Evolutionary conservation across 192 early-diverging fungal species (phyloP).

Genomic region (Globomyces pollinis-pini): DNA sequence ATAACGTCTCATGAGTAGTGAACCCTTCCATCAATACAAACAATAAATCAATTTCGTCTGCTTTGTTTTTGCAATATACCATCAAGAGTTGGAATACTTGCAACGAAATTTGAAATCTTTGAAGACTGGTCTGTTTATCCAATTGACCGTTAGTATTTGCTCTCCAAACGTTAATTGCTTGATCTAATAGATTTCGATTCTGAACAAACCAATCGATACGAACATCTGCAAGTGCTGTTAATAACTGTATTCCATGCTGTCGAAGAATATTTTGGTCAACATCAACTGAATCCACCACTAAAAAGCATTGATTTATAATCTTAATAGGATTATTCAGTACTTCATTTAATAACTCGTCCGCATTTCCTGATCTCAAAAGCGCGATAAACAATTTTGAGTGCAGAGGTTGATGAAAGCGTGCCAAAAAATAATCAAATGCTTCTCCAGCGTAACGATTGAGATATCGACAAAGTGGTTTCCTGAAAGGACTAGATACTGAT

Average conservation of each 20-base stretch:
- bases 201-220: conserved; percentile 34
- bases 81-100: conserved; percentile 57
- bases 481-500: conserved; percentile 86
- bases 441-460: conserved; percentile 84
- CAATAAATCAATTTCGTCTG: conserved; percentile 58
- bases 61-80: conserved; percentile 49
- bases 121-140: background rate
- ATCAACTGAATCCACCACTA: conserved; percentile 6
- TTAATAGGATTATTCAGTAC: conserved; percentile 15
- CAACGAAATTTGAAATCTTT: background rate
- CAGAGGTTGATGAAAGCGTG: conserved; percentile 34
- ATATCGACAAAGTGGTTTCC: conserved; percentile 81
- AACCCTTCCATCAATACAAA: conserved; percentile 71
- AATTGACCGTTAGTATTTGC: background rate
- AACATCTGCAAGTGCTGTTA: conserved; percentile 11
- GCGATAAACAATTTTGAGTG: conserved; percentile 37
- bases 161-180: background rate
- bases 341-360: conserved; percentile 19
- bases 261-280: background rate
- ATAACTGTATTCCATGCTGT: conserved; percentile 17
- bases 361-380: conserved; percentile 19
- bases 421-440: conserved; percentile 74
- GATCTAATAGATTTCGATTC: conserved; percentile 21
- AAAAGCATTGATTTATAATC: conserved; percentile 22
- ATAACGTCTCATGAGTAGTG: conserved; percentile 57